Evolutionary conservation across 2,329 filamentous ascomycete species (phyloP).

Genomic region (Huntiella omanensis): DNA sequence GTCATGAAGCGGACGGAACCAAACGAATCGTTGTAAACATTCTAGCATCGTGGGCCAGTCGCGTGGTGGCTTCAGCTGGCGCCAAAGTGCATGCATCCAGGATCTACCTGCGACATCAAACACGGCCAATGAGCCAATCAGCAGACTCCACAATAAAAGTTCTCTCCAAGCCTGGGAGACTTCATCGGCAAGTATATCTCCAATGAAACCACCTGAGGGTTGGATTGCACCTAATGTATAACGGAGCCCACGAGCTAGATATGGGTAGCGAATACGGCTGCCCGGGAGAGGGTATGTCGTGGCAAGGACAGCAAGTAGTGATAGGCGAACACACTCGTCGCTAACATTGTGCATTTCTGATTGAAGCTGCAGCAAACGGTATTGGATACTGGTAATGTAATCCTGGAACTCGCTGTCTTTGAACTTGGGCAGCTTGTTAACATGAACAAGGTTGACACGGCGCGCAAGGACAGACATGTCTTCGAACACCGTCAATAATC

Average conservation of each 20-base stretch:
- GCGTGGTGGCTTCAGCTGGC: slow-evolving; percentile 5
- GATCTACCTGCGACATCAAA: slow-evolving; percentile 7
- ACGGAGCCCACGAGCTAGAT: slow-evolving; percentile 6
- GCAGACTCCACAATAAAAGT: slow-evolving; percentile 7
- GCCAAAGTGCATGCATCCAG: slow-evolving; percentile 10
- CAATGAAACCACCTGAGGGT: not conserved
- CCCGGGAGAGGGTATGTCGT: slow-evolving; percentile 10
- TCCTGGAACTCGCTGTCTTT: slow-evolving; percentile 9
- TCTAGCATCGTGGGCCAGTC: slow-evolving; percentile 7
- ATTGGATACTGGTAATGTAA: slow-evolving; percentile 8
- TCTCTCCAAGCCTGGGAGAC: slow-evolving; percentile 1
- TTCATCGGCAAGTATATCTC: not conserved
- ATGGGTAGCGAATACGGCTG: slow-evolving; percentile 9
- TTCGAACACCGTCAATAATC: slow-evolving; percentile 9
- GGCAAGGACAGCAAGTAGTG: slow-evolving; percentile 8
- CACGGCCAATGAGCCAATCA: slow-evolving; percentile 8
- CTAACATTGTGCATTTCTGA: slow-evolving; percentile 1
- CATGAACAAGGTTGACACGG: slow-evolving; percentile 9
- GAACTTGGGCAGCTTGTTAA: slow-evolving; percentile 6
- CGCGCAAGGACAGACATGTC: slow-evolving; percentile 8
- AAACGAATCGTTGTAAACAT: slow-evolving; percentile 8
- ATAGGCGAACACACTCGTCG: slow-evolving; percentile 9
- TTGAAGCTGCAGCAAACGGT: slow-evolving; percentile 9
- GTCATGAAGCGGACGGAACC: slow-evolving; percentile 10
- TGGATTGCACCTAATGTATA: slow-evolving; percentile 7